Evolutionary conservation across 805 yeast species (phyloP).

Genomic region (Isabelozyma heimii): DNA sequence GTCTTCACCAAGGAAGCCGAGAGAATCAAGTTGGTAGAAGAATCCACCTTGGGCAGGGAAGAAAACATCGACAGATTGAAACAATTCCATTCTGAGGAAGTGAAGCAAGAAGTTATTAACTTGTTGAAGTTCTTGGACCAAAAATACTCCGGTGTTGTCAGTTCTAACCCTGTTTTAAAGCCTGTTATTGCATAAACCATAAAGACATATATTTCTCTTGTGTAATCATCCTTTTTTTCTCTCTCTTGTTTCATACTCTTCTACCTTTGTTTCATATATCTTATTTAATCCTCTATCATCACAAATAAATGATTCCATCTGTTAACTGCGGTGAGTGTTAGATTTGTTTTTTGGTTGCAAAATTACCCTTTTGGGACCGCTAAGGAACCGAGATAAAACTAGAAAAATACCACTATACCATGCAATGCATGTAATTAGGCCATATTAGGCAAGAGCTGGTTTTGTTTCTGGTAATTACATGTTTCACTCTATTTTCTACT

Average conservation of each 20-base stretch:
- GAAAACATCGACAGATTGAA: conserved; percentile 72
- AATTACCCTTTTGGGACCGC: conserved; percentile 1
- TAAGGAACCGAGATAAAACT: background rate
- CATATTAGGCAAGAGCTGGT: background rate
- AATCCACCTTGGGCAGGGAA: conserved; percentile 83
- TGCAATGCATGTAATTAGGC: background rate
- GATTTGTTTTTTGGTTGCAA: background rate
- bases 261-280: background rate
- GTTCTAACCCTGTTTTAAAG: conserved; percentile 47
- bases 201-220: background rate
- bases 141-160: conserved; percentile 61
- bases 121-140: conserved; percentile 71
- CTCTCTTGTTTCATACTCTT: background rate
- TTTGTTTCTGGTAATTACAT: background rate
- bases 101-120: conserved; percentile 61
- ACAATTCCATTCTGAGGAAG: conserved; percentile 73
- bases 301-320: background rate
- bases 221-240: background rate
- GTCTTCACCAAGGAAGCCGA: conserved; percentile 77
- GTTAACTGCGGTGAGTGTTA: background rate
- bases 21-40: conserved; percentile 62
- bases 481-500: background rate
- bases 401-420: background rate
- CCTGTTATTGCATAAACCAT: conserved; percentile 31
- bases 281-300: background rate